Evolutionary conservation across 768 basidiomycete species (phyloP).

Genomic region (Naganishia vaughanmartiniae): DNA sequence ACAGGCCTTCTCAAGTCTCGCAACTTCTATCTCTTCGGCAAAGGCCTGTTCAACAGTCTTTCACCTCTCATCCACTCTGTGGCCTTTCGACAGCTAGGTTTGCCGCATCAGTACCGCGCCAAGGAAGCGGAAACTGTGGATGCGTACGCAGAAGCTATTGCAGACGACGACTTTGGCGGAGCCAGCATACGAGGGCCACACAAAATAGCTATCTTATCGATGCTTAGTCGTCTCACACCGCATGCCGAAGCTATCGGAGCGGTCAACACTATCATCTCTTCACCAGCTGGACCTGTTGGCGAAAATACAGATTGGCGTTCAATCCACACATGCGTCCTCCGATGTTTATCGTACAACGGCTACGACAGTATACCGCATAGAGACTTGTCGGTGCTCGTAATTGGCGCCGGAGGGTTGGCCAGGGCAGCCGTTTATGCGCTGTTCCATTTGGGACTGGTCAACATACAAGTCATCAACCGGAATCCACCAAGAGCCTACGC

Average conservation of each 20-base stretch:
- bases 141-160: slow-evolving; percentile 63
- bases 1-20: slow-evolving; percentile 72
- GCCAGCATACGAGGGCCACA: slow-evolving; percentile 95
- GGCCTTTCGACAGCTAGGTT: slow-evolving; percentile 71
- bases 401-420: slow-evolving; percentile 92
- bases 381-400: slow-evolving; percentile 64
- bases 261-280: slow-evolving; percentile 79
- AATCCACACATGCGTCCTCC: slow-evolving; percentile 57
- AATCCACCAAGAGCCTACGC: slow-evolving; percentile 66
- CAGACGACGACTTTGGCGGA: slow-evolving; percentile 79
- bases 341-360: slow-evolving; percentile 47
- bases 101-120: slow-evolving; percentile 78
- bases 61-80: slow-evolving; percentile 92
- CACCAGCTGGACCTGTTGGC: slow-evolving; percentile 61
- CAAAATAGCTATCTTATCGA: slow-evolving; percentile 82
- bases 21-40: slow-evolving; percentile 82
- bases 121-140: slow-evolving; percentile 69
- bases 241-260: slow-evolving; percentile 86
- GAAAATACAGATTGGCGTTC: slow-evolving; percentile 98
- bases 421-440: slow-evolving; percentile 92
- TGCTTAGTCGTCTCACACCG: slow-evolving; percentile 73
- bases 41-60: slow-evolving; percentile 80
- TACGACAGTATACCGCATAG: slow-evolving; percentile 33
- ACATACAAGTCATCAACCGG: slow-evolving; percentile 83
- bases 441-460: slow-evolving; percentile 63